Percentiles rank a stretch among this genome's conserved stretches.
These are phyloP conservation scores for Cladosporium sphaerospermum DNA, from an alignment of 2,329 filamentous ascomycete genomes.

Conservation along the genomic window DNA sequence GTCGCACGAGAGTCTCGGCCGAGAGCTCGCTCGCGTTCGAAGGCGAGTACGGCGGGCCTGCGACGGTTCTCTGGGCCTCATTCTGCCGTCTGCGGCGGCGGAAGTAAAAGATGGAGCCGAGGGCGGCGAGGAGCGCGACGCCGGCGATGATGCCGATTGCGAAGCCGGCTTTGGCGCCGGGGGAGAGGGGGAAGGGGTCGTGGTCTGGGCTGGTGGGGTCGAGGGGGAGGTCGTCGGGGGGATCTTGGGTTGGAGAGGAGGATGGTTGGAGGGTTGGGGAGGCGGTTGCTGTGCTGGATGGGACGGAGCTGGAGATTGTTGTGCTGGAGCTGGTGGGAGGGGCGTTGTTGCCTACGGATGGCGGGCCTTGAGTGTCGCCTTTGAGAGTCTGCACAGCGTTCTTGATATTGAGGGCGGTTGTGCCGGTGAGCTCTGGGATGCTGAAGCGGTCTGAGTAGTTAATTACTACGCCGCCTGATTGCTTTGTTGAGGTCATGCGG, in stretches of 20 bases:
- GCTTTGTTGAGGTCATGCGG: constrained; percentile 51
- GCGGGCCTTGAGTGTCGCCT: constrained; percentile 35
- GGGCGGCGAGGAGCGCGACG: not conserved
- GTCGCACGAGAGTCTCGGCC: not conserved
- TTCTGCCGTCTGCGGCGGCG: not conserved
- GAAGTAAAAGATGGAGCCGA: not conserved
- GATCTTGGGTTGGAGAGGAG: not conserved
- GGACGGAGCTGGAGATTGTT: not conserved
- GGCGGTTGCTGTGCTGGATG: not conserved
- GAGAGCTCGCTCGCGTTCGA: not conserved
- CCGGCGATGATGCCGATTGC: not conserved
- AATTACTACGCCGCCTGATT: constrained; percentile 48
- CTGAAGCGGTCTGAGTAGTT: constrained; percentile 60
- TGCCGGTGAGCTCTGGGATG: constrained; percentile 58
- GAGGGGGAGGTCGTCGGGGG: not conserved
- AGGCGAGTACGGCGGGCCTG: not conserved
- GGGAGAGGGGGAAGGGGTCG: not conserved
- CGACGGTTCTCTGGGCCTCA: not conserved
- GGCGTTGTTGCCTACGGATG: constrained; percentile 28
- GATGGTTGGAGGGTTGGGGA: not conserved
- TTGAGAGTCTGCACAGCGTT: constrained; percentile 30
- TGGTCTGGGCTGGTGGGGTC: not conserved
- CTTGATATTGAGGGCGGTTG: constrained; percentile 42
- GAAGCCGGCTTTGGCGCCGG: constrained; percentile 1
- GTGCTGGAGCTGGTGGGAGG: not conserved